Base-by-base conservation (phyloP, 2,329 filamentous ascomycete species). In the Colletotrichum cordylinicola region DNA sequence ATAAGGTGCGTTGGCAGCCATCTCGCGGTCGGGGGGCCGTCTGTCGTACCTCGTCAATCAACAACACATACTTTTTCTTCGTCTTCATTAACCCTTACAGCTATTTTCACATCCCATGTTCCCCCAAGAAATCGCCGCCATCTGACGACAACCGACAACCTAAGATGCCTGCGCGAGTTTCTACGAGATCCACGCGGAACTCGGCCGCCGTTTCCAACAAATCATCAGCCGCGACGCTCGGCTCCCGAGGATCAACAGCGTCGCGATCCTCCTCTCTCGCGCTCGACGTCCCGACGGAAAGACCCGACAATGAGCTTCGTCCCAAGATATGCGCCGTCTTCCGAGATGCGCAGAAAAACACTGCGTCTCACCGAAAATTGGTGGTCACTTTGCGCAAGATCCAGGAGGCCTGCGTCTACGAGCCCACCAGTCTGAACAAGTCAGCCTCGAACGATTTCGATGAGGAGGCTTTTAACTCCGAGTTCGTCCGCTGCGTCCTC, bases 301-400 rank as follows among this genome's bases (percentile, higher is more conserved):
- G 93, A 5, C 91, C 92, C 69, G 89, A 92, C 62, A 95, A 91
- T 74, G 90, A 90, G 18, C 87, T 98, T 79, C 94, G 96, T 80
- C 90, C 89, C 43, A 94, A 94, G 82, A 89, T 98, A 68, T 94
- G 93, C 82, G 86, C 90, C 70, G 90, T 95, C 65, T 96, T 96
- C 82, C 90, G 90, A 78, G 94, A 96, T 83, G 96, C 96, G 39
- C 97, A 99, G 84, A 93, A 94, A 80, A 98, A 95, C 2, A 98
- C 94, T 0, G 95, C 96, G 2, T 95, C 95, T 3, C 97, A 99
- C 83, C 90, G 96, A 76, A 98, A 98, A 83, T 90, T 98, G 0
- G 94, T 94, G 6, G 94, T 98, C 76, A 96, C 93, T 66, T 87
- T 99, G 76, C 93, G 96, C 78, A 98, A 98, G 85, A 91, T 98